A percentile compares a stretch with the other conserved stretches of the same genome.
Evolutionary conservation across 306 rosid genomes (phyloP).

Genomic region (Acmispon strigosus): DNA sequence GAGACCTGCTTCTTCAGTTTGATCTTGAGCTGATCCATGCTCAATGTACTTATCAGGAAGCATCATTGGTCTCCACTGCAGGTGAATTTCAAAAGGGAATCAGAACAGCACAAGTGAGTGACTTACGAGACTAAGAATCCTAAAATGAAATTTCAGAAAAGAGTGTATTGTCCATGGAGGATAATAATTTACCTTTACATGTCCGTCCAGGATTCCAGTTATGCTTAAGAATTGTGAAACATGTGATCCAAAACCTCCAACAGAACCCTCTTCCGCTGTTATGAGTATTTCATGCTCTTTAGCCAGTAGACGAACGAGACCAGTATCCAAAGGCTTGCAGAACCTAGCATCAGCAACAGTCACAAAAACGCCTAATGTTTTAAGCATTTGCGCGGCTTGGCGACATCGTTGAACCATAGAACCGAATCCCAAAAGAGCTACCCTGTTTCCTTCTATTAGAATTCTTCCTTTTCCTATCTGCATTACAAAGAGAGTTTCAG

Average conservation of each 20-base stretch:
- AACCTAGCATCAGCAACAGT: constrained; percentile 95
- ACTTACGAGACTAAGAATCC: no score
- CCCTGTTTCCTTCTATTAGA: constrained; percentile 57
- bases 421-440: constrained; percentile 82
- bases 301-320: constrained; percentile 7
- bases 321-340: constrained; percentile 85
- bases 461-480: constrained; percentile 87
- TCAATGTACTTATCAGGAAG: constrained; percentile 94
- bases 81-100: background rate
- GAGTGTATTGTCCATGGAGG: no score
- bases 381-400: constrained; percentile 59
- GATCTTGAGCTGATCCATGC: constrained; percentile 73
- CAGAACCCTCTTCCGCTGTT: no score
- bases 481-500: constrained; percentile 4
- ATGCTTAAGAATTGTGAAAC: no score
- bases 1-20: constrained; percentile 68
- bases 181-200: no score
- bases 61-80: constrained; percentile 82
- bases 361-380: constrained; percentile 37
- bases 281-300: no score
- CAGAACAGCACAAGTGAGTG: no score
- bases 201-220: no score
- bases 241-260: no score
- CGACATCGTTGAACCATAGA: constrained; percentile 64
- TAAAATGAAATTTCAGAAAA: no score